These are phyloP conservation scores for Leccinum variicolor DNA, from an alignment of 768 basidiomycete species.

Conservation along the genomic window DNA sequence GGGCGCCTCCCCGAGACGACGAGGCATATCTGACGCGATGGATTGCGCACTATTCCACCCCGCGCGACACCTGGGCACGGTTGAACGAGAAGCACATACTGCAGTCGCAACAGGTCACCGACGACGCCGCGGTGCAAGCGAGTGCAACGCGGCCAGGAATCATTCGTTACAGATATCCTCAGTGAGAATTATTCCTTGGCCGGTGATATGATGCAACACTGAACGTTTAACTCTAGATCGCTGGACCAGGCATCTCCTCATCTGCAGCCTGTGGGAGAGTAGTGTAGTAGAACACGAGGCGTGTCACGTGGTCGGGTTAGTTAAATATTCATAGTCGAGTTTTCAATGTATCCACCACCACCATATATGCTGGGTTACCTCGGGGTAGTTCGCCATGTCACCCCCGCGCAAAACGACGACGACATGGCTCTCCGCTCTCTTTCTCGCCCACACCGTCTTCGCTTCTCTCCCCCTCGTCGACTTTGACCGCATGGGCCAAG, in stretches of 20 bases:
- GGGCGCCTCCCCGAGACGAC: constrained; percentile 57
- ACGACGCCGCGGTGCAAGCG: constrained; percentile 40
- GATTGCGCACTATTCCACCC: constrained; percentile 55
- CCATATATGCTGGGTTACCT: not conserved
- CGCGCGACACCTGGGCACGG: constrained; percentile 52
- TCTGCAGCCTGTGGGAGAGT: constrained; percentile 50
- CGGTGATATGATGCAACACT: not conserved
- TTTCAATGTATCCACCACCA: not conserved
- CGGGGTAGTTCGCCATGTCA: constrained; percentile 4
- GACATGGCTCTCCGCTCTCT: constrained; percentile 27
- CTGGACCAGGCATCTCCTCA: constrained; percentile 62
- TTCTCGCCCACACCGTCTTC: constrained; percentile 15
- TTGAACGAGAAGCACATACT: constrained; percentile 55
- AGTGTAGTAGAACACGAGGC: not conserved
- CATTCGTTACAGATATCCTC: constrained; percentile 67
- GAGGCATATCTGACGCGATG: constrained; percentile 65
- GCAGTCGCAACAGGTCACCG: constrained; percentile 39
- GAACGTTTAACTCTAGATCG: constrained; percentile 35
- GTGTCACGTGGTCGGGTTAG: constrained; percentile 23
- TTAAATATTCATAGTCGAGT: not conserved
- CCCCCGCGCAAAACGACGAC: not conserved
- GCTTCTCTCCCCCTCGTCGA: constrained; percentile 58
- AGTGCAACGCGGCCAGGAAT: constrained; percentile 44
- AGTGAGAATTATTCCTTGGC: constrained; percentile 47
- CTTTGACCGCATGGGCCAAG: constrained; percentile 84